Evolutionary conservation across 192 early-diverging fungal genomes (phyloP), one percentile per base, ranked within the genome.

Genomic region (Gamsiella multidivaricata): DNA sequence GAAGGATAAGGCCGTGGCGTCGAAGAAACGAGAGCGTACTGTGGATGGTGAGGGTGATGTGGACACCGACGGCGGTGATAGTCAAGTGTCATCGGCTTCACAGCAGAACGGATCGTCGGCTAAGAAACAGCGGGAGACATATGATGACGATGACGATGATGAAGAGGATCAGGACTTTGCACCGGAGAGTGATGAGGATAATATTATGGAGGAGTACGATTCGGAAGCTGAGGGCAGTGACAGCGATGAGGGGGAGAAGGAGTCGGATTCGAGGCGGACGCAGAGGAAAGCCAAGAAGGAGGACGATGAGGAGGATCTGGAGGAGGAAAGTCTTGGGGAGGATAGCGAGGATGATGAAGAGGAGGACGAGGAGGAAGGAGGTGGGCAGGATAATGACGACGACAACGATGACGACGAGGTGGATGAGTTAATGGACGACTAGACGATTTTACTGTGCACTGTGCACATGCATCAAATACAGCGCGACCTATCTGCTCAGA

Each of bases 91-190:
- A 7, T 42, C 42, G 9, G 54, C 64, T 14, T 29, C 39, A 5
- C 22, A 41, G 33, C 32, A 65, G 46, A 31, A 41, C n/a, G 49
- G 52, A 2, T 15, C 49, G 17, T 34, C 23, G 22, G 25, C 15
- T 23, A 50, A 37, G 29, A 5, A 60, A 25, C 39, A 56, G 17
- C 28, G 28, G 8, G 20, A 15, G 15, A 49, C 18, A 42, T 15
- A 49, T 0, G 53, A 49, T 18, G 64, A 66, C 17, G 64, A 67
- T 46, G 65, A 76, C 39, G 73, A 76, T 47, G 73, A 76, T 42
- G 73, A 76, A 5, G 73, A 76, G 3, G 73, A 76, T 59, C 25
- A 68, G 15, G 73, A 76, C 56, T 76, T 76, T 66, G 73, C 73
- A 12, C 73, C 73, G 0, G 65, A 67, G 32, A 76, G 73, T 46